phyloP scores from a whole-genome alignment of 441 rosid genomes.

The Oxalis stricta region DNA sequence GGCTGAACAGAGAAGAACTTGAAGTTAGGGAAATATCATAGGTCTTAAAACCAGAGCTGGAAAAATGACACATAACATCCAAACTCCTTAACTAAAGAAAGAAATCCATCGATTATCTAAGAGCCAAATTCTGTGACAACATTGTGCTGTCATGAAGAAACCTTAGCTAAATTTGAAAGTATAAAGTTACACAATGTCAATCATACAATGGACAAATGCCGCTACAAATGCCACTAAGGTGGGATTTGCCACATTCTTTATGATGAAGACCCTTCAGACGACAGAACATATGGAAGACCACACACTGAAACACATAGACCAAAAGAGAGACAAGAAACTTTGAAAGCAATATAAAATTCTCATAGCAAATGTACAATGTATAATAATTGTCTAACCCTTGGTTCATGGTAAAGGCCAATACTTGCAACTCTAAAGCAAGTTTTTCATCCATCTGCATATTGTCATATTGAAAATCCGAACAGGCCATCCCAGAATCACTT shows the following conservation, averaged over 20 bases:
- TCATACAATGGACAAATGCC: no score
- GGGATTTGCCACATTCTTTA: no score
- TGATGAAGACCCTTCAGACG: no score
- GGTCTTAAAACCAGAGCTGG: not conserved
- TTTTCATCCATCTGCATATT: slow-evolving; percentile 53
- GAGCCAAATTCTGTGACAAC: slow-evolving; percentile 4
- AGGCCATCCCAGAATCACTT: slow-evolving; percentile 19
- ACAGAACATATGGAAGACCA: no score
- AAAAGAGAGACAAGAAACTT: no score
- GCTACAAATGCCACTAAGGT: no score
- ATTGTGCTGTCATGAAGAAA: no score
- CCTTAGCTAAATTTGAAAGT: no score
- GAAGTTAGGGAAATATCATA: slow-evolving; percentile 8
- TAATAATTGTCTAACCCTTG: slow-evolving; percentile 12
- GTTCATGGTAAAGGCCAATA: slow-evolving; percentile 66
- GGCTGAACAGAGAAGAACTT: slow-evolving; percentile 32
- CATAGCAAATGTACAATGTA: not conserved
- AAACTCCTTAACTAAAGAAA: not conserved
- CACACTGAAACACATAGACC: no score
- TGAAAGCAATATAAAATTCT: no score
- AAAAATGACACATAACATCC: not conserved
- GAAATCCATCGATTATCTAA: no score
- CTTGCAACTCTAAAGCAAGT: slow-evolving; percentile 72
- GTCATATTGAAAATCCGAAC: slow-evolving; percentile 48
- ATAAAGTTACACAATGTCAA: no score